Percentiles rank a stretch among this genome's conserved stretches.
Evolutionary conservation across 2,329 filamentous ascomycete species (phyloP).

Genomic region (Fusarium odoratissimum): DNA sequence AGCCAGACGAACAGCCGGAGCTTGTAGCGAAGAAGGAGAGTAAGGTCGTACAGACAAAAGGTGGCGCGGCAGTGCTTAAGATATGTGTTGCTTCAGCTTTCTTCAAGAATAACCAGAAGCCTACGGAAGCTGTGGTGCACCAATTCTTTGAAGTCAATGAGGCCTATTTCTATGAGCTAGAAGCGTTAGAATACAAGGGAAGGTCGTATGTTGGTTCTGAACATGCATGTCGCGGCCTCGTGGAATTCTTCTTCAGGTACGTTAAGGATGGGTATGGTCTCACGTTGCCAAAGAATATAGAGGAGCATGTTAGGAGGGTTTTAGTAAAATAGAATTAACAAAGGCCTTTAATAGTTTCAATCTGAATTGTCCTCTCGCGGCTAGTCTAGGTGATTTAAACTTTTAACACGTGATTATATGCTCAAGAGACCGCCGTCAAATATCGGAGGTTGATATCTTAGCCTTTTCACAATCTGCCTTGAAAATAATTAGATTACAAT

Average conservation of each 20-base stretch:
- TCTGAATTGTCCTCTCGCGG: background rate
- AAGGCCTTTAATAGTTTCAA: fast-evolving
- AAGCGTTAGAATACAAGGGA: background rate
- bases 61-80: background rate
- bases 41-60: background rate
- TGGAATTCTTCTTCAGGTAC: background rate
- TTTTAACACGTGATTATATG: fast-evolving
- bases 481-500: fast-evolving
- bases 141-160: background rate
- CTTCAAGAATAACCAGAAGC: background rate
- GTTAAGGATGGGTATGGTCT: background rate
- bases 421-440: background rate
- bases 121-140: background rate
- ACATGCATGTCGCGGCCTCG: background rate
- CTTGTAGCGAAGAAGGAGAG: background rate
- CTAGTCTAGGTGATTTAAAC: fast-evolving
- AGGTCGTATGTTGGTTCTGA: background rate
- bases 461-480: fast-evolving
- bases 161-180: background rate
- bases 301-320: background rate
- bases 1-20: background rate
- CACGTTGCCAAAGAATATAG: background rate
- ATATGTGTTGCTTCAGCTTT: background rate
- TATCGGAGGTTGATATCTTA: background rate
- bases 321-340: background rate